Base-by-base conservation (phyloP, 2,329 filamentous ascomycete species). In the Aspergillus tanneri region DNA sequence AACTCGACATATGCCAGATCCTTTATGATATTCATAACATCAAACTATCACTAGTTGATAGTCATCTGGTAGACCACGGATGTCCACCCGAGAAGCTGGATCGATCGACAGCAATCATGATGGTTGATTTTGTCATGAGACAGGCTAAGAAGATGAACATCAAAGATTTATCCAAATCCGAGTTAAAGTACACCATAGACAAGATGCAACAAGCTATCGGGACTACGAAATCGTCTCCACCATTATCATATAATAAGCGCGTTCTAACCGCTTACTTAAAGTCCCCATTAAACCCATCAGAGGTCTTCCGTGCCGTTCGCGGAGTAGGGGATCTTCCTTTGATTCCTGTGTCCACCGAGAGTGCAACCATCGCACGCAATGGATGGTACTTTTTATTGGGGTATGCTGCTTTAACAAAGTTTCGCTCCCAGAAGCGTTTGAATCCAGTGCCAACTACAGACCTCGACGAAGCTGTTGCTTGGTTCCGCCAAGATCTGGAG, bases 351-450 rank as follows among this genome's bases (percentile, higher is more conserved):
- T 81, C 85, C 2, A 78, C 82, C 0, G 87, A 93, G 49, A 85
- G 84, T 43, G 80, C 81, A 0, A 72, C 76, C 10, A 74, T 95
- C 25, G 90, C 91, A 0, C 82, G 83, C 19, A 87, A 89, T 57
- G 88, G 90, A 37, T 97, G 92, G 92, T 96, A 90, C 67, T 96
- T 93, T 67, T 74, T 96, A 23, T 81, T 95, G 53, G 92, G 92
- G 16, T 87, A 93, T 77, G 88, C 95, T 47, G 85, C 89, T 2
- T 78, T 97, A 47, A 89, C 87, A 35, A 95, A 90, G 61, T 97
- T 95, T 81, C 65, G 88, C 76, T 75, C 80, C 73, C 70, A 91
- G 77, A 88, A 92, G 60, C 82, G 90, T 16, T 80, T 90, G 59
- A 88, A 82, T 2, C 86, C 87, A 1, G 86, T 86, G 3, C 86